Evolutionary conservation across 306 rosid genomes (phyloP).

Genomic region (Mimosa bimucronata): DNA sequence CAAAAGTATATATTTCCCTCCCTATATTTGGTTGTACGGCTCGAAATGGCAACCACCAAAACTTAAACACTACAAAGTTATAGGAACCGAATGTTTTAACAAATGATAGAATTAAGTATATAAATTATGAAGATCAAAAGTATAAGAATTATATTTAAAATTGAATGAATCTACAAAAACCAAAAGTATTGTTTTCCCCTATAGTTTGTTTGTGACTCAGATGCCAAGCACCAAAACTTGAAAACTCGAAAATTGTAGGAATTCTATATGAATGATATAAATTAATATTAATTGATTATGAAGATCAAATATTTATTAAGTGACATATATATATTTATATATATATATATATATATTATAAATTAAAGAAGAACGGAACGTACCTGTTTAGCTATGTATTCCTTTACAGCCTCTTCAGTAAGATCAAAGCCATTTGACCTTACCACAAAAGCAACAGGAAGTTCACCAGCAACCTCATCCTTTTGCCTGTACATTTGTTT

Average conservation of each 20-base stretch:
- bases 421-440: conserved; percentile 57
- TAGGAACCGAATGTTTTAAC: neutral
- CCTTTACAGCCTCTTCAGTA: conserved; percentile 71
- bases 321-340: neutral
- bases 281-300: neutral
- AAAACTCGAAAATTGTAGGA: neutral
- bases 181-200: neutral
- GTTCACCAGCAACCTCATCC: conserved; percentile 84
- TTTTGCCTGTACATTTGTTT: conserved; percentile 59
- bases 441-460: conserved; percentile 91
- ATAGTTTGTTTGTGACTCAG: neutral
- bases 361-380: neutral
- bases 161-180: too few species aligned
- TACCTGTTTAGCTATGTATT: conserved; percentile 78
- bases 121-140: too few species aligned
- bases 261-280: neutral
- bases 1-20: neutral
- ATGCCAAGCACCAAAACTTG: neutral
- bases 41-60: too few species aligned
- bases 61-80: too few species aligned
- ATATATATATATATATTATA: too few species aligned
- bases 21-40: too few species aligned
- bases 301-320: neutral
- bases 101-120: too few species aligned
- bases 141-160: too few species aligned